Base-by-base conservation (phyloP, 768 basidiomycete genomes). In the Termitomyces sp. region DNA sequence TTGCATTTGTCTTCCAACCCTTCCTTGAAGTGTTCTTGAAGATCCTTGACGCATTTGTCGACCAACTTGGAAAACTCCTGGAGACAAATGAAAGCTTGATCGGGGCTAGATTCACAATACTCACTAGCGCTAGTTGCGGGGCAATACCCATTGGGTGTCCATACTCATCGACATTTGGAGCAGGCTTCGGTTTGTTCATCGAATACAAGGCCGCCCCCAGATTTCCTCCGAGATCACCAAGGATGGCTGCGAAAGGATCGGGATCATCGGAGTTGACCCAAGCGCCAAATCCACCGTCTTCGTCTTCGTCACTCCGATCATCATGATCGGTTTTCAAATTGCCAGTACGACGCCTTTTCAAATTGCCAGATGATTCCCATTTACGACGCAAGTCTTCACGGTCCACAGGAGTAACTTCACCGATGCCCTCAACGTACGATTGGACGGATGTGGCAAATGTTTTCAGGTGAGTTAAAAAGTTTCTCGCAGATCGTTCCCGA, bases 1-100 rank as follows among this genome's bases (percentile, higher is more conserved):
- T 72, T 71, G 59, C 83, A 84, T 56, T 81, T 83, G 33, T 83
- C 81, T 58, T 85, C 82, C 10, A 85, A 67, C 7, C 82, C 82
- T 45, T 81, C 79, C 39, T 72, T 72, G 67, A 85, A 80, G 33
- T 70, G 64, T 3, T 70, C 64, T 58, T 84, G 76, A 12, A 86
- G 71, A 22, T 76, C 73, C 7, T 65, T 54, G 4, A 83, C 78
- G 41, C 71, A 76, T 1, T 73, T 64, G 16, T 81, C 74, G 1
- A 81, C 70, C 32, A 81, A 66, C 20, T 64, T 62, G 5, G 63
- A 60, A 58, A 86, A 84, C 57, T 76, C 77, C 83, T 84, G 41
- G 23, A 27, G 25, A 43, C 15, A 36, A 25, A 35, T 36, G n/a
- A 33, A 52, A 13, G 49, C 52, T 48, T 41, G 50, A 31, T 31